Evolutionary conservation across 306 rosid genomes (phyloP).

Genomic region (Trifolium fragiferum): DNA sequence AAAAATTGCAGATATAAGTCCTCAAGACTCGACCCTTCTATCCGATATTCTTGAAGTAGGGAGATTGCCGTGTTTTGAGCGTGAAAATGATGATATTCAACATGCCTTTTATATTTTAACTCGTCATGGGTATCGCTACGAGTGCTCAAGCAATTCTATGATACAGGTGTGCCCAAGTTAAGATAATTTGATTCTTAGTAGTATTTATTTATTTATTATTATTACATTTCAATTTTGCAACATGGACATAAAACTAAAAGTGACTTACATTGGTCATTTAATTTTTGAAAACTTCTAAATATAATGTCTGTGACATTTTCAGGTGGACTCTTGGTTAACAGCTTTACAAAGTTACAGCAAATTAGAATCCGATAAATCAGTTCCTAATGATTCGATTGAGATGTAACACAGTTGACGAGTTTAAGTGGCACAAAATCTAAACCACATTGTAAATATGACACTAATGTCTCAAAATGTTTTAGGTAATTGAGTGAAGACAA

Average conservation of each 20-base stretch:
- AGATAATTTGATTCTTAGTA: conserved; percentile 24
- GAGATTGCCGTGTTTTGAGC: conserved; percentile 61
- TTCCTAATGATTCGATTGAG: conserved; percentile 42
- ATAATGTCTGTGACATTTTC: conserved; percentile 36
- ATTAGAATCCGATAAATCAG: conserved; percentile 49
- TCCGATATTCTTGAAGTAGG: conserved; percentile 73
- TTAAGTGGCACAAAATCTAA: conserved; percentile 42
- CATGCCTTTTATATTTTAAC: conserved; percentile 82
- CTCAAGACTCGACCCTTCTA: conserved; percentile 52
- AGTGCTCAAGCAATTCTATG: conserved; percentile 81
- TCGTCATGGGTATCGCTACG: conserved; percentile 73
- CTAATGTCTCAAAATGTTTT: conserved; percentile 19
- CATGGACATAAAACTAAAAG: conserved; percentile 7
- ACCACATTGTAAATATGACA: conserved; percentile 39
- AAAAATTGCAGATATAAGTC: conserved; percentile 49
- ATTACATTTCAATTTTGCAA: conserved; percentile 16
- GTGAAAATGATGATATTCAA: conserved; percentile 62
- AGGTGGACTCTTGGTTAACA: conserved; percentile 86
- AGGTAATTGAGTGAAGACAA: conserved; percentile 25
- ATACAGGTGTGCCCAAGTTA: conserved; percentile 47
- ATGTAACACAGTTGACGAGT: conserved; percentile 41
- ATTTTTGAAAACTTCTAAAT: conserved; percentile 15
- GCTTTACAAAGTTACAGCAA: conserved; percentile 67
- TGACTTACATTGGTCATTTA: conserved; percentile 21
- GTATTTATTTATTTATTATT: neutral